phyloP scores from a whole-genome alignment of 2,329 filamentous ascomycete species.

The Fusarium sp. region DNA sequence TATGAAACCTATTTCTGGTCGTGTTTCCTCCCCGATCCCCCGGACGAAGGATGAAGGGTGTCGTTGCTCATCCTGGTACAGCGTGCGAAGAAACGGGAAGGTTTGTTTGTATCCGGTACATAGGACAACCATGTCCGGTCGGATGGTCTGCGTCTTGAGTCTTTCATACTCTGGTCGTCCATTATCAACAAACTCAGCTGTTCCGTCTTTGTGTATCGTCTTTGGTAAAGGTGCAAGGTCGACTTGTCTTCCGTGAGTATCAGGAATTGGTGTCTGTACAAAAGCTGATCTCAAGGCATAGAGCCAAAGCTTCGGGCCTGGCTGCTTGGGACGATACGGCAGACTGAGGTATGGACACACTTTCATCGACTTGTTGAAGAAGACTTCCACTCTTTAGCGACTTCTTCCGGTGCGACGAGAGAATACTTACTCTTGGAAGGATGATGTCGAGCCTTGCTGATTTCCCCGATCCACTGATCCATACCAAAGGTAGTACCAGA shows the following conservation, averaged over 20 bases:
- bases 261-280: neutral
- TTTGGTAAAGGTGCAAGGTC: neutral
- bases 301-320: neutral
- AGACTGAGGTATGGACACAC: neutral
- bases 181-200: neutral
- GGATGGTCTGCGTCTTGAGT: neutral
- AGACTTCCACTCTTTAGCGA: neutral
- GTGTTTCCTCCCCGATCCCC: neutral
- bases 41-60: neutral
- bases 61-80: neutral
- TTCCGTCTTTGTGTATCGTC: neutral
- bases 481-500: neutral
- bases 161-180: neutral
- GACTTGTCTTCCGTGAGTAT: neutral
- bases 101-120: constrained; percentile 1
- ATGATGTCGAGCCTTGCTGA: neutral
- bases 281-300: constrained; percentile 2
- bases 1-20: neutral
- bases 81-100: neutral
- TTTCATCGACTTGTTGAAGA: constrained; percentile 11
- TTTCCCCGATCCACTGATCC: neutral
- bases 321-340: neutral
- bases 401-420: fast-evolving
- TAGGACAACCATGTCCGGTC: neutral
- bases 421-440: neutral